Base-by-base conservation (phyloP, 2,329 filamentous ascomycete genomes). In the Colletotrichum destructivum region DNA sequence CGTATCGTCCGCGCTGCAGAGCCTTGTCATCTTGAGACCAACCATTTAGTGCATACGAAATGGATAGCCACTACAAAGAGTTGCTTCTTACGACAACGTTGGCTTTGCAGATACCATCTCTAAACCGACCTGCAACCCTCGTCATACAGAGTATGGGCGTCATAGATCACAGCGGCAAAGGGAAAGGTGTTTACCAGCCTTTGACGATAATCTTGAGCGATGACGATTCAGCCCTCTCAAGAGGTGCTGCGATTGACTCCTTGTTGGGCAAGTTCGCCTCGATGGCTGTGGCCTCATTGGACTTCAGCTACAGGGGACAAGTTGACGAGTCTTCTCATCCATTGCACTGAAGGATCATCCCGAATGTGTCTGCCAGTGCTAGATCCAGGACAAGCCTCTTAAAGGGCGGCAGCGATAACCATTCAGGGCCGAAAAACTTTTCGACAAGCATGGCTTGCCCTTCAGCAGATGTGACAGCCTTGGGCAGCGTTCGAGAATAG, bases 71-170 rank as follows among this genome's bases (percentile, higher is more conserved):
- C 35, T 38, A 38, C 35, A 38, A 38, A 38, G 8, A 38, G 35
- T 44, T 15, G 42, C 15, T 44, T 44, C 69, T 18, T 55, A 74
- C 73, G 46, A 75, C 71, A 52, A 73, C 63, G 55, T 73, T 75
- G 56, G 60, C 55, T n/a, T 21, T 60, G 35, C 35, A 54, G 59
- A 66, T 23, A 52, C 23, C n/a, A 70, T 63, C n/a, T 73, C 71
- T 35, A 52, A 57, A 73, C 73, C 4, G 62, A 52, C 66, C 69
- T 72, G 49, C 74, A 64, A 56, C 73, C 67, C 59, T n/a, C 47
- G n/a, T 56, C 63, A 15, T 63, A 35, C 23, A 71, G 61, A 47
- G 9, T 38, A 38, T 38, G 35, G 9, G 35, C 8, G 35, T 38
- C 35, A 8, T 38, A 38, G 35, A 38, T 38, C 2, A 38, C 35